Evolutionary conservation across 2,329 filamentous ascomycete genomes (phyloP), one percentile per base, ranked within the genome.

Genomic region (Trichophyton rubrum): DNA sequence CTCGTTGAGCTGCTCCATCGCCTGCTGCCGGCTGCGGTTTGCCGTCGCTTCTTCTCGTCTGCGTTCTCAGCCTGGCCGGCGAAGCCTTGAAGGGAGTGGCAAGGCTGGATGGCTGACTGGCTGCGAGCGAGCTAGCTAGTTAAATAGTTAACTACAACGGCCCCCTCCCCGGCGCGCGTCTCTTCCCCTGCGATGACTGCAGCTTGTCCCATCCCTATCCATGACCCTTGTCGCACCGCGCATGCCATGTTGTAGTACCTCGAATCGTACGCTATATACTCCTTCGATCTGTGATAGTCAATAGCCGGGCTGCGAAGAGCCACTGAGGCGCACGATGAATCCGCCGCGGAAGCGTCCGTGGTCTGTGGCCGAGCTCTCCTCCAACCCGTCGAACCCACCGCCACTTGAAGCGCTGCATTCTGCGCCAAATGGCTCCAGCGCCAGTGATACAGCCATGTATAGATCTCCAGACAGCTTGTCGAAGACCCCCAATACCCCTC

Each of bases 341-440:
- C 33, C 62, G 17, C 40, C 62, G 24, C 49, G 47, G 30, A 61
- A 63, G 53, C 62, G 60, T 27, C 38, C 62, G 24, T 62, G 62
- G 60, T 61, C 62, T 1, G 58, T 51, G 15, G 33, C 56, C 6
- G 62, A 63, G 53, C 59, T 60, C 8, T 33, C 60, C 15, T 61
- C 57, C 7, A 62, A 47, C 38, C 38, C 30, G 20, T 51, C 20
- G 47, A 30, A 59, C 24, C 20, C 56, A 5, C 33, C 20, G 20
- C 15, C 22, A 9, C 40, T 59, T 13, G 56, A 62, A 24, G 35
- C 45, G 5, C 3, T 47, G 27, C 22, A 59, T 11, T 30, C 24
- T 33, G 20, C 15, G 41, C 20, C 35, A 6, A 59, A 59, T 17
- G 61, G 40, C 40, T 43, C 40, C n/a, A 11, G 59, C 7, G 51